Percentiles rank a stretch among this genome's conserved stretches.
Evolutionary conservation across 192 early-diverging fungal genomes (phyloP).

Genomic region (Rhizophlyctis rosea): DNA sequence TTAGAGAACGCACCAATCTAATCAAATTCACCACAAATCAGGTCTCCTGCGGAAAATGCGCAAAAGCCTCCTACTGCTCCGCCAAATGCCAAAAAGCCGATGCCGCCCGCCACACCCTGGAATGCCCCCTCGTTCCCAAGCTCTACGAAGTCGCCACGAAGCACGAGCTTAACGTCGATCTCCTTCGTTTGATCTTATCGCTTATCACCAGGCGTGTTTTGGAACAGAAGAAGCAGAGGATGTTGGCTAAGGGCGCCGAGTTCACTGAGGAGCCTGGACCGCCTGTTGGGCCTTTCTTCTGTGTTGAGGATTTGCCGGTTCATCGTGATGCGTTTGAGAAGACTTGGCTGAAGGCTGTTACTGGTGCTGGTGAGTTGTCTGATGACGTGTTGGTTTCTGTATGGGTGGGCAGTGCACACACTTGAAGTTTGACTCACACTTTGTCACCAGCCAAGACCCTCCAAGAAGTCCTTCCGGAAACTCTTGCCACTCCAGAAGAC

Average conservation of each 20-base stretch:
- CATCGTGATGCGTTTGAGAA: slow-evolving; percentile 33
- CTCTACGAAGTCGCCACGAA: slow-evolving; percentile 28
- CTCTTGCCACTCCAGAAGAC: slow-evolving; percentile 27
- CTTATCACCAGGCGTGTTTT: slow-evolving; percentile 20
- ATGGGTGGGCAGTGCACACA: too few species aligned
- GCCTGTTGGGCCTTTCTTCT: slow-evolving; percentile 26
- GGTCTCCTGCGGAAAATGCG: slow-evolving; percentile 19
- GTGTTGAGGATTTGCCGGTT: slow-evolving; percentile 26
- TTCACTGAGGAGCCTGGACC: slow-evolving; percentile 4
- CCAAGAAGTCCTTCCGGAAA: slow-evolving; percentile 33
- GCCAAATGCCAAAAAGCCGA: slow-evolving; percentile 46
- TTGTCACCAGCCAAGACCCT: slow-evolving; percentile 29
- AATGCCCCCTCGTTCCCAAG: slow-evolving; percentile 29
- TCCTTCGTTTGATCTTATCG: slow-evolving; percentile 28
- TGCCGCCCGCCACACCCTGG: slow-evolving; percentile 26
- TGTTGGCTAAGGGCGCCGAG: slow-evolving; percentile 4
- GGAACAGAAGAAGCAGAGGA: slow-evolving; percentile 11
- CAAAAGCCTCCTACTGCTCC: slow-evolving; percentile 49
- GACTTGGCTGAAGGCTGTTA: slow-evolving; percentile 28
- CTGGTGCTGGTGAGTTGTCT: slow-evolving; percentile 9
- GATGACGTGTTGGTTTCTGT: not conserved
- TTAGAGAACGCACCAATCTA: too few species aligned
- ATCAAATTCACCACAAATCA: too few species aligned
- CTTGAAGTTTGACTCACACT: too few species aligned
- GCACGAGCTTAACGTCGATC: slow-evolving; percentile 33